phyloP scores from a whole-genome alignment of 1,284 basidiomycete genomes.

The Amylostereum areolatum region DNA sequence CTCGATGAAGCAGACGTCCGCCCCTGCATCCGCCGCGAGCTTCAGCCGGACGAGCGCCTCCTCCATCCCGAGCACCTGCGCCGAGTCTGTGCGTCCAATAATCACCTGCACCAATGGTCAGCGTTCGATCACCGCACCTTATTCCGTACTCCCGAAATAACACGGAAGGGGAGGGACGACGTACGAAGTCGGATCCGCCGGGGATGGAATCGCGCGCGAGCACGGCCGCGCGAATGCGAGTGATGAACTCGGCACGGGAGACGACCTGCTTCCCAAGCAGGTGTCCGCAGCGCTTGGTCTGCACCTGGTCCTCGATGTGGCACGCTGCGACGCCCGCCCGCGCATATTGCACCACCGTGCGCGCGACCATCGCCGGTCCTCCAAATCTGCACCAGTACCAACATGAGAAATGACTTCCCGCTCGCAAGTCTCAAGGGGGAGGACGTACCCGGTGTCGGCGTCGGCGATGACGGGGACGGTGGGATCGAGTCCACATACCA shows the following conservation, averaged over 20 bases:
- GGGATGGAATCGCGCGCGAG: slow-evolving; percentile 66
- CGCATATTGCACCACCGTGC: slow-evolving; percentile 69
- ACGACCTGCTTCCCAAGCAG: slow-evolving; percentile 79
- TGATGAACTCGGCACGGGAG: slow-evolving; percentile 68
- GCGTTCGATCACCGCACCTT: neutral
- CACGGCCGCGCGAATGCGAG: slow-evolving; percentile 73
- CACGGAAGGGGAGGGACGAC: too few species aligned
- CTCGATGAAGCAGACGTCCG: slow-evolving; percentile 83
- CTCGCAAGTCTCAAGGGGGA: too few species aligned
- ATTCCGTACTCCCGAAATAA: too few species aligned
- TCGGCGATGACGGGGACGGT: slow-evolving; percentile 72
- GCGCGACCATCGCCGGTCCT: slow-evolving; percentile 70
- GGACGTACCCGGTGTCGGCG: slow-evolving; percentile 79
- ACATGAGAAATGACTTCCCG: slow-evolving; percentile 29
- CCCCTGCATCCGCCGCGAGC: slow-evolving; percentile 69
- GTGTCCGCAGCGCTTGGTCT: slow-evolving; percentile 80
- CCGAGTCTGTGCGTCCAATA: slow-evolving; percentile 80
- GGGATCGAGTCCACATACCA: slow-evolving; percentile 64
- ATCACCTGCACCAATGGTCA: slow-evolving; percentile 44
- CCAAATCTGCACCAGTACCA: slow-evolving; percentile 47
- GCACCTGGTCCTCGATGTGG: slow-evolving; percentile 82
- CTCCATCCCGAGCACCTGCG: slow-evolving; percentile 77
- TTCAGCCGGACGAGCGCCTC: slow-evolving; percentile 67
- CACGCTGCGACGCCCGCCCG: slow-evolving; percentile 69
- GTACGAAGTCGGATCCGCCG: slow-evolving; percentile 64